These are phyloP conservation scores for Candida methanosorbosa DNA, from an alignment of 805 yeast genomes.

Conservation along the genomic window DNA sequence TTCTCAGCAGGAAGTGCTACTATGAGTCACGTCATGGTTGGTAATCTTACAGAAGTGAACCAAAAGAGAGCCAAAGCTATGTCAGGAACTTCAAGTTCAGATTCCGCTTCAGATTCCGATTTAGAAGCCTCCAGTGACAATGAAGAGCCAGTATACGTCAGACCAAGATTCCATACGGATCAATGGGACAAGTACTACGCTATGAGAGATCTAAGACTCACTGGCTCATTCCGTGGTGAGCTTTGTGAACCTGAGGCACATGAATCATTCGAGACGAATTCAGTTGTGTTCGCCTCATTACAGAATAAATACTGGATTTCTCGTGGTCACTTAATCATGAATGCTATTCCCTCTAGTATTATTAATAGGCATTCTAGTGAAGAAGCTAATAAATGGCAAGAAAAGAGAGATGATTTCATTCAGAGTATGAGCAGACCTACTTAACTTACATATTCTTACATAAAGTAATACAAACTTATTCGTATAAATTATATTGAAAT, in stretches of 20 bases:
- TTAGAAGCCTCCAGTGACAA: slow-evolving; percentile 22
- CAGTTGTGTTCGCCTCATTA: slow-evolving; percentile 28
- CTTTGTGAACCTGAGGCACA: slow-evolving; percentile 61
- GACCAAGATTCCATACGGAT: slow-evolving; percentile 45
- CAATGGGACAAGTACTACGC: slow-evolving; percentile 48
- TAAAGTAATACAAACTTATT: too few species aligned
- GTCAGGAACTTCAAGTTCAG: slow-evolving; percentile 22
- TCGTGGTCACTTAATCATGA: slow-evolving; percentile 30
- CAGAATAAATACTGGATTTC: slow-evolving; percentile 28
- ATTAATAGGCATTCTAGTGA: slow-evolving; percentile 24
- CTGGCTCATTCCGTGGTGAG: slow-evolving; percentile 70
- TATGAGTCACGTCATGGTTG: slow-evolving; percentile 13
- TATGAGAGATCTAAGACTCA: slow-evolving; percentile 68
- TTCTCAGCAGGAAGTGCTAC: slow-evolving; percentile 49
- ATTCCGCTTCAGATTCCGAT: slow-evolving; percentile 26
- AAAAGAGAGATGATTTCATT: slow-evolving; percentile 26
- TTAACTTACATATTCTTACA: not conserved
- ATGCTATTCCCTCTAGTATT: slow-evolving; percentile 29
- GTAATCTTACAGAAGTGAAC: not conserved
- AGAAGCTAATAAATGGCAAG: slow-evolving; percentile 23
- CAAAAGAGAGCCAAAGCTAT: too few species aligned
- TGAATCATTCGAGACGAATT: slow-evolving; percentile 67
- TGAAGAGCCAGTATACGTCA: slow-evolving; percentile 37
- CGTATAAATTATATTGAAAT: too few species aligned
- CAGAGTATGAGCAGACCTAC: slow-evolving; percentile 21